Evolutionary conservation across 306 rosid genomes (phyloP), one percentile per base, ranked within the genome.

Genomic region (Begonia loranthoides): DNA sequence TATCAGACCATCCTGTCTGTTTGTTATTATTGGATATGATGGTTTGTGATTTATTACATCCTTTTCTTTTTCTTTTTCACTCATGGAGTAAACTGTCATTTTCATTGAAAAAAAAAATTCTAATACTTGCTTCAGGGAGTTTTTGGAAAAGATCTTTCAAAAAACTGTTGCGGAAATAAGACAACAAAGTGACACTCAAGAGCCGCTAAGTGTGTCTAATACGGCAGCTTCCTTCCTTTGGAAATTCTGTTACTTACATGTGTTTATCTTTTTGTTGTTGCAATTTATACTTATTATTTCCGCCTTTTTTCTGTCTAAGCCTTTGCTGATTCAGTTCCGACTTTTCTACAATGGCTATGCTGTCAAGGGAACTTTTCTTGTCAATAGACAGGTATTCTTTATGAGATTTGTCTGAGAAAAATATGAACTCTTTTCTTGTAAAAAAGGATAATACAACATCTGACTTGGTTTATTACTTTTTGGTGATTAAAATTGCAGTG

Each of bases 321-420:
- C 96, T 45, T 50, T 88, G 84, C 62, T 88, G 55, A 81, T 88
- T 50, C 96, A 84, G 64, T 66, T 69, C 57, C 88, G 94, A 50
- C 75, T 88, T 59, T 84, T 73, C 62, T 51, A 81, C 78, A 56
- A 55, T 41, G 96, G 96, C 51, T 4, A 13, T 38, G 86, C 96
- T 44, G 62, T 81, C 6, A 88, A 88, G 67, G 96, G 96, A 47
- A 81, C 88, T 6, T 67, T 84, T 68, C 72, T 84, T 70, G 56
- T 84, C 53, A 84, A 84, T 63, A 79, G 58, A 66, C 69, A 48
- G 86, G 96, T 87, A 78, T 13, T 5, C 15, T 39, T 53, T 61
- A 24, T 14, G 15, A 40, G 16, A 21, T 12, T 33, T n/a, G 15
- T 44, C 19, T 10, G 34, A 12, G 41, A n/a, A 53, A 21, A 45